Evolutionary conservation across 768 basidiomycete species (phyloP), one percentile per base, ranked within the genome.

Genomic region (Amanita inopinata): DNA sequence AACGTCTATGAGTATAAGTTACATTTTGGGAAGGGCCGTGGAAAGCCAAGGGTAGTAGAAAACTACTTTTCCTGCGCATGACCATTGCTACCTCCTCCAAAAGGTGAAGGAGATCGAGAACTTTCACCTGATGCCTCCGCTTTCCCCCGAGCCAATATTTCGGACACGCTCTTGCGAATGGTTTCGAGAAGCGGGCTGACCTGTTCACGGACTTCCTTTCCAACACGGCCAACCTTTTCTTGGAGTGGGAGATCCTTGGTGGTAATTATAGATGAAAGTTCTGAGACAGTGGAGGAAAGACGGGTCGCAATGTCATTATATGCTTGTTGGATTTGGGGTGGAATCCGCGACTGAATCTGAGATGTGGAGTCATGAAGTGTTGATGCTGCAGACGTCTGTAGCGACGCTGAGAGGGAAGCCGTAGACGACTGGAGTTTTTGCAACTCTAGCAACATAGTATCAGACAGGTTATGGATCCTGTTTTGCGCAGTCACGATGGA

Each of bases 391-490:
- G 57, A 49, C 24, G 58, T 46, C 43, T 66, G 63, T 35, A 73
- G 57, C 23, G 68, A 66, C 0, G 70, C 51, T 17, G 73, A 66
- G 41, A 78, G 61, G 11, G 70, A 59, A 10, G 70, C 55, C 20
- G 79, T 75, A 9, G 80, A 76, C 6, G 70, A 53, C 55, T 83
- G 74, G 34, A 88, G 64, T 49, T 74, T 80, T 50, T 78, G 71
- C 36, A 89, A 68, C 50, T 87, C 81, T 19, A 53, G 37, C 37
- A 85, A 60, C 78, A 88, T 78, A 40, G 61, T 73, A 47, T 82
- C 74, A 27, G 80, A 79, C 27, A 85, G 71, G 2, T 63, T 48
- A 51, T 78, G 70, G 31, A 84, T 70, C 46, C 70, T 74, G 27
- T 65, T 53, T 51, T 80, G 75, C 11, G 81, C 76, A 31, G 66